These are phyloP conservation scores for Phialocephala sp. DNA, from an alignment of 2,329 filamentous ascomycete genomes.

Conservation along the genomic window DNA sequence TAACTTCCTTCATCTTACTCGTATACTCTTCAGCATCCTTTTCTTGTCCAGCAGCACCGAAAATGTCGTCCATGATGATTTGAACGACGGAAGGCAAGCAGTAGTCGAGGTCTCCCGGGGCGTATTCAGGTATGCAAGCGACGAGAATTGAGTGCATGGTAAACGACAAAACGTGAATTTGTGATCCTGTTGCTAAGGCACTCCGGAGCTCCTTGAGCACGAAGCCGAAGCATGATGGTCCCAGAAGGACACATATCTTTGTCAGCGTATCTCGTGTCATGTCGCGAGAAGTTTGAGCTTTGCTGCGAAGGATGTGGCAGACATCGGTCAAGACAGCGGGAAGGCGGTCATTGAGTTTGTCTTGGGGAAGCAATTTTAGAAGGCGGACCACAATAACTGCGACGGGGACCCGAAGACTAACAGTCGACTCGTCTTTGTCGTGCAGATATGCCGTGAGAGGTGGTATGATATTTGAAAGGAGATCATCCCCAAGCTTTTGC, in stretches of 20 bases:
- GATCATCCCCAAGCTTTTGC: slow-evolving; percentile 72
- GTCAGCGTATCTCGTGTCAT: slow-evolving; percentile 87
- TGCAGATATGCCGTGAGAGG: slow-evolving; percentile 85
- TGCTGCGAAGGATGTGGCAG: slow-evolving; percentile 89
- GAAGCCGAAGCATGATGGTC: slow-evolving; percentile 84
- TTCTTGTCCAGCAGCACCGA: slow-evolving; percentile 89
- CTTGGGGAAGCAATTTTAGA: slow-evolving; percentile 76
- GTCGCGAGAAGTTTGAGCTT: slow-evolving; percentile 86
- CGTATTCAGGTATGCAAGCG: slow-evolving; percentile 71
- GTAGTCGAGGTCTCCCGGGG: slow-evolving; percentile 87
- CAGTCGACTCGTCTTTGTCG: slow-evolving; percentile 91
- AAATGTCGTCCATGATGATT: slow-evolving; percentile 97
- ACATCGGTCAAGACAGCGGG: slow-evolving; percentile 89
- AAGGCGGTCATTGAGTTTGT: slow-evolving; percentile 75
- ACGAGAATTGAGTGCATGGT: slow-evolving; percentile 93
- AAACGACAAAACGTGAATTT: slow-evolving; percentile 92
- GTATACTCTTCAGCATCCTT: slow-evolving; percentile 97
- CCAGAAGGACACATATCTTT: slow-evolving; percentile 81
- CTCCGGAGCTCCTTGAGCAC: slow-evolving; percentile 89
- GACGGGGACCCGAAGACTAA: slow-evolving; percentile 89
- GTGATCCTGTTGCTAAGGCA: slow-evolving; percentile 84
- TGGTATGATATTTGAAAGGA: slow-evolving; percentile 78
- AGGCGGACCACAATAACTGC: slow-evolving; percentile 89
- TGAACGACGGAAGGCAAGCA: slow-evolving; percentile 79
- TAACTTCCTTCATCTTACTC: slow-evolving; percentile 96